A percentile compares a stretch with the other conserved stretches of the same genome.
Evolutionary conservation across 345 rosid species (phyloP).

Genomic region (Psidium friedrichsthalianum): DNA sequence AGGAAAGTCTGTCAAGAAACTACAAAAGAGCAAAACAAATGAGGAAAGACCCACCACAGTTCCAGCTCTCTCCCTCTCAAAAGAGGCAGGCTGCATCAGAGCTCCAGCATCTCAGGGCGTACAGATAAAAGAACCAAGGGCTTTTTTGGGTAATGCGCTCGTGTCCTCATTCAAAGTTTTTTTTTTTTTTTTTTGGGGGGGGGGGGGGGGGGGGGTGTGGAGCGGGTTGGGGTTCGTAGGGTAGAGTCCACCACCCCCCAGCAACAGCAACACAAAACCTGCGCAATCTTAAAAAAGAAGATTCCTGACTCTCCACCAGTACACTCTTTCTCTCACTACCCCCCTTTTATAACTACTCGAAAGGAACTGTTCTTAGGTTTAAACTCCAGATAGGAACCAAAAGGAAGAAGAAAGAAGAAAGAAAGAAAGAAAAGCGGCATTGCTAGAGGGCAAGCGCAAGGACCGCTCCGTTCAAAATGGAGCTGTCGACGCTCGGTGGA

Average conservation of each 20-base stretch:
- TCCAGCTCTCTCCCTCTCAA: background rate
- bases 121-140: background rate
- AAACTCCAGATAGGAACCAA: background rate
- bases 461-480: slow-evolving; percentile 48
- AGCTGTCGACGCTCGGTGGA: slow-evolving; percentile 53
- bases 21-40: background rate
- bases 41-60: background rate
- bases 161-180: background rate
- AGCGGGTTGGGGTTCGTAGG: background rate
- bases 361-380: background rate
- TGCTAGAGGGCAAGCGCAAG: background rate
- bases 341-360: background rate
- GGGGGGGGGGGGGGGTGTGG: background rate
- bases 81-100: background rate
- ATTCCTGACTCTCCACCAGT: background rate
- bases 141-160: background rate
- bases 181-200: background rate
- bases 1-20: background rate
- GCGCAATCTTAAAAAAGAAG: background rate
- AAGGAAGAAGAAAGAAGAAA: background rate
- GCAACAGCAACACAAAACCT: background rate
- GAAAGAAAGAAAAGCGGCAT: background rate
- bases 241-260: background rate
- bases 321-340: background rate
- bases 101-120: background rate